A percentile compares a stretch with the other conserved stretches of the same genome.
Conservation (phyloP, 2,329 filamentous ascomycete species). For the Calonectria henricotiae region DNA sequence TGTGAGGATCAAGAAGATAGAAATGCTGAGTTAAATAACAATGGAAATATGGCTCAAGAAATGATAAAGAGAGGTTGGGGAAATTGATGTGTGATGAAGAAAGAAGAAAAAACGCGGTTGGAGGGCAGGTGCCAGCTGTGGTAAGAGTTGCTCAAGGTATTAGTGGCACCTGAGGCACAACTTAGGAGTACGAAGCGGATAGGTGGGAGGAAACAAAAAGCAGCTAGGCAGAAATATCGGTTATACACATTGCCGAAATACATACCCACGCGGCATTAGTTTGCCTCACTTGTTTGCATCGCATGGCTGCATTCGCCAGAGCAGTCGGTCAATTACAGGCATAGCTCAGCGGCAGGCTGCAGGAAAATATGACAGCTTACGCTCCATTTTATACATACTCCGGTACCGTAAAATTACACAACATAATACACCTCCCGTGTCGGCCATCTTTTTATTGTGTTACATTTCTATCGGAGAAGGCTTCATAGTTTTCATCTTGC, state of each 20-base stretch:
- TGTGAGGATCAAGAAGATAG: background rate
- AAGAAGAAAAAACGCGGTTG: background rate
- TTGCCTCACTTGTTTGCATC: constrained; percentile 9
- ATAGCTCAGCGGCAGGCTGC: background rate
- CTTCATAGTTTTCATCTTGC: too few species aligned
- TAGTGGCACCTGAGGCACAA: constrained; percentile 9
- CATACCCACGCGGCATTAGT: background rate
- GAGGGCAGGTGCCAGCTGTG: background rate
- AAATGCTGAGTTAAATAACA: background rate
- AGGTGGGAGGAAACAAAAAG: background rate
- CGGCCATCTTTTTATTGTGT: too few species aligned
- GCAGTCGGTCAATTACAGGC: background rate
- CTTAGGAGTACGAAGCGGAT: background rate
- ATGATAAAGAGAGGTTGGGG: background rate
- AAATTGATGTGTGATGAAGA: too few species aligned
- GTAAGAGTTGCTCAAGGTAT: background rate
- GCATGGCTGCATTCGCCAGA: constrained; percentile 12
- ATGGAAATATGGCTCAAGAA: background rate
- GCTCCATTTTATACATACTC: constrained; percentile 5
- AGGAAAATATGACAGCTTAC: constrained; percentile 24
- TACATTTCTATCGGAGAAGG: too few species aligned
- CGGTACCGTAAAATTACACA: constrained; percentile 28
- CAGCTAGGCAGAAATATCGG: background rate
- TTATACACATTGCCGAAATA: background rate
- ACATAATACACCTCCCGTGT: background rate